Base-by-base conservation (phyloP, 306 rosid genomes). In the Lathyrus sativus region DNA sequence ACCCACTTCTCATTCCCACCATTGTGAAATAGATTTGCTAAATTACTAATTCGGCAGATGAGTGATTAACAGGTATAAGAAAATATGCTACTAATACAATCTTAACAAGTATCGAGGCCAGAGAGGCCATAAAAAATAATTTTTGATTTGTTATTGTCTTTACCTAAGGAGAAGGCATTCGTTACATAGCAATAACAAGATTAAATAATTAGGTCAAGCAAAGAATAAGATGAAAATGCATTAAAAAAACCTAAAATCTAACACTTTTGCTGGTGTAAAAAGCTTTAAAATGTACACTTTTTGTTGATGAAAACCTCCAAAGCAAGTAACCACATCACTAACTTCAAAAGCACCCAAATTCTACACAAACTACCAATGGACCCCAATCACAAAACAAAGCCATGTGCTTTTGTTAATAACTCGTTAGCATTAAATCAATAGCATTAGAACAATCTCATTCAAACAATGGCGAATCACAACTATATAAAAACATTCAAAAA, bases 271-370 rank as follows among this genome's bases (percentile, higher is more conserved):
- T 75, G 29, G 63, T 22, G 71, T 46, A 74, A 77, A 65, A 78
- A 64, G 14, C 46, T 1, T 67, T 75, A 78, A 62, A 56, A 6
- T 28, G 49, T 54, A 73, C 68, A 73, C 79, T 69, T 82, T 74
- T 48, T 6, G 71, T 60, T 73, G 29, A 68, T 28, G 77, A 29
- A 75, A 65, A 81, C 84, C 83, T 76, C 53, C 62, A 76, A 78
- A 65, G 76, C 82, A 78, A 77, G 85, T 42, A 75, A 82, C 62
- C 79, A 46, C 43, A 53, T 77, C 77, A 77, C 73, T 82, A 62
- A 56, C 80, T 80, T 85, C 65, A 62, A 82, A 80, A 60, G 61
- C 76, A 82, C 78, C 56, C 73, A 72, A 72, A 19, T 43, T 71
- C 64, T 39, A 59, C 14, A 57, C 59, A 49, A 75, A 59, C 51